phyloP scores from a whole-genome alignment of 768 basidiomycete species.

The Pisolithus sp. region DNA sequence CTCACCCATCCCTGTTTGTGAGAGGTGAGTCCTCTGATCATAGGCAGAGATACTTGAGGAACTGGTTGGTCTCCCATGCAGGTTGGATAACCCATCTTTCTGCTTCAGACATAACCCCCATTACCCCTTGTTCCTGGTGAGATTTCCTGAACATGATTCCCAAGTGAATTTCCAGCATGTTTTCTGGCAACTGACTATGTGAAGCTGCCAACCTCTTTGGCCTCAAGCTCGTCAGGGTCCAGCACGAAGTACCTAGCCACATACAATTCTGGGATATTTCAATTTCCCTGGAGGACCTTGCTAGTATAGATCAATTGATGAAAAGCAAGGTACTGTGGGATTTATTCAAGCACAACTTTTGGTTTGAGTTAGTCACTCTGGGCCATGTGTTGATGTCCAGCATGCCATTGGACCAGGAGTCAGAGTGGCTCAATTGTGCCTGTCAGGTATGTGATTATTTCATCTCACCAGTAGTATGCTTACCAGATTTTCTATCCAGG shows the following conservation, averaged over 20 bases:
- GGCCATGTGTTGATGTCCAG: not conserved
- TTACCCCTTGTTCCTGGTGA: not conserved
- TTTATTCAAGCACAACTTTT: constrained; percentile 12
- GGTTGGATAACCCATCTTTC: not conserved
- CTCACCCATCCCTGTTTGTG: not conserved
- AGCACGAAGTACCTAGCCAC: too few species aligned
- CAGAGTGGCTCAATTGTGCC: not conserved
- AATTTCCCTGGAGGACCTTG: not conserved
- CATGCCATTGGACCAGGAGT: not conserved
- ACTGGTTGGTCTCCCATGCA: not conserved
- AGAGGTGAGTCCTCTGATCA: not conserved
- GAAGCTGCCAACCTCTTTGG: not conserved
- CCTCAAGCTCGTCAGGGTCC: not conserved
- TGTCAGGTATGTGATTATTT: not conserved
- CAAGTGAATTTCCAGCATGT: not conserved
- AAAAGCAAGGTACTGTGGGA: constrained; percentile 13
- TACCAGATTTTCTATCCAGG: not conserved
- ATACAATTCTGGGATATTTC: not conserved
- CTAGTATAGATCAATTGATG: not conserved
- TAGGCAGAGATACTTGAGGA: not conserved
- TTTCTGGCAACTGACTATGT: not conserved
- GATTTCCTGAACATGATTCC: not conserved
- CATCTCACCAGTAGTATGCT: not conserved
- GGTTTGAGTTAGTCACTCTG: constrained; percentile 13
- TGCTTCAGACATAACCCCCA: not conserved